A percentile compares a stretch with the other conserved stretches of the same genome.
phyloP scores from a whole-genome alignment of 2,329 filamentous ascomycete species.

The Cylindrodendrum hubeiense region DNA sequence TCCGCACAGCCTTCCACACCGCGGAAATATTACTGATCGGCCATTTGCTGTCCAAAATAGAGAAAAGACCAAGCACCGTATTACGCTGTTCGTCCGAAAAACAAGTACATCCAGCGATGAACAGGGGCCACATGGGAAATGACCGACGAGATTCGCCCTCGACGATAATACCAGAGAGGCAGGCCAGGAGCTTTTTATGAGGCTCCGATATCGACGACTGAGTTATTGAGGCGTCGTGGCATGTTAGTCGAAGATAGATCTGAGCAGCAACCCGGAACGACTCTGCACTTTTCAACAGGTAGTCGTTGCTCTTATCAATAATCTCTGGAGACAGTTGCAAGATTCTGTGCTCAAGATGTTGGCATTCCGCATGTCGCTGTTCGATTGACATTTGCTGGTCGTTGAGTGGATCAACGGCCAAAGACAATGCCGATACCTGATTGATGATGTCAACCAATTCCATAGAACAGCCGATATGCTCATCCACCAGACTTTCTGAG shows the following conservation, averaged over 20 bases:
- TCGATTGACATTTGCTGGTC: conserved; percentile 13
- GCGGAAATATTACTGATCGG: conserved; percentile 41
- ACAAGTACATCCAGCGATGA: conserved; percentile 40
- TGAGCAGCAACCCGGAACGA: conserved; percentile 38
- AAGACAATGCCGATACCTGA: conserved; percentile 34
- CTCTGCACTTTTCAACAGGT: conserved; percentile 36
- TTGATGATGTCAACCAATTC: conserved; percentile 42
- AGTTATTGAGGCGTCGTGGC: conserved; percentile 34
- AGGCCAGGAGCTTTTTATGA: conserved; percentile 29
- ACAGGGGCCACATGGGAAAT: conserved; percentile 43
- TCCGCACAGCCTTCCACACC: conserved; percentile 37
- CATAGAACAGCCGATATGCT: conserved; percentile 42
- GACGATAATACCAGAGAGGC: conserved; percentile 37
- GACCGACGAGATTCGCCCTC: conserved; percentile 35
- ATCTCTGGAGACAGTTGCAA: neutral
- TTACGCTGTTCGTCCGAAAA: conserved; percentile 40
- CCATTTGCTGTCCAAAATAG: conserved; percentile 38
- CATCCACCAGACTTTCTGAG: conserved; percentile 32
- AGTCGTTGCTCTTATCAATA: conserved; percentile 21
- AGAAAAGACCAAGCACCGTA: conserved; percentile 33
- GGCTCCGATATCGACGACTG: conserved; percentile 27
- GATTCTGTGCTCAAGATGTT: conserved; percentile 31
- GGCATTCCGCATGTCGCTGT: conserved; percentile 21
- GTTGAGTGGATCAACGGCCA: neutral
- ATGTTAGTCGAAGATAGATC: conserved; percentile 40